These are phyloP conservation scores for Eucalyptus sp. DNA, from an alignment of 345 rosid species.

Conservation along the genomic window DNA sequence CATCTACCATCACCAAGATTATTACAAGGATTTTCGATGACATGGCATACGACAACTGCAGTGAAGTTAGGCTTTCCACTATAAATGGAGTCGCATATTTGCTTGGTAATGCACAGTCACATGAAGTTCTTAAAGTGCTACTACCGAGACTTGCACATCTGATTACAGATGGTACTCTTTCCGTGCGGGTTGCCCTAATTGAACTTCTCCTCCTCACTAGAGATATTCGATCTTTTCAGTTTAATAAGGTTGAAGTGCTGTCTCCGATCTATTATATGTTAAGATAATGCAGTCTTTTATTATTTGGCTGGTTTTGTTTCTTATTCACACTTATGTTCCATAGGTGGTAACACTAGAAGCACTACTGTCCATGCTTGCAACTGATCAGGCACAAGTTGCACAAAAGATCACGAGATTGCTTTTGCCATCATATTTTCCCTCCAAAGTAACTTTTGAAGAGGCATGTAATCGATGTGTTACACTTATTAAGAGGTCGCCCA, in stretches of 20 bases:
- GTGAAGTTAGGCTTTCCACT: slow-evolving; percentile 75
- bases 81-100: slow-evolving; percentile 72
- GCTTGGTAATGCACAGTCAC: slow-evolving; percentile 86
- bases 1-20: slow-evolving; percentile 69
- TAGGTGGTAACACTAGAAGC: slow-evolving; percentile 70
- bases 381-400: slow-evolving; percentile 68
- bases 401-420: slow-evolving; percentile 62
- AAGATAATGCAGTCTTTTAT: not conserved
- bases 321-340: not conserved
- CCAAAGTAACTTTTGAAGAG: slow-evolving; percentile 51
- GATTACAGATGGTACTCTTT: slow-evolving; percentile 47
- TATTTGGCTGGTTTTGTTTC: not conserved
- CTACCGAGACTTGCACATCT: slow-evolving; percentile 71
- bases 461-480: slow-evolving; percentile 74
- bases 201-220: slow-evolving; percentile 72
- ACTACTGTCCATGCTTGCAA: slow-evolving; percentile 49
- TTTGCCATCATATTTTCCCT: slow-evolving; percentile 85
- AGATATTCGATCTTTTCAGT: slow-evolving; percentile 66
- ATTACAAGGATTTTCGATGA: slow-evolving; percentile 56
- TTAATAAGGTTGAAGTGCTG: slow-evolving; percentile 52
- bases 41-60: slow-evolving; percentile 61
- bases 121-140: slow-evolving; percentile 83
- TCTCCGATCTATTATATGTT: not conserved
- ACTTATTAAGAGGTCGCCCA: slow-evolving; percentile 70
- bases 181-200: slow-evolving; percentile 49